Percentiles rank a stretch among this genome's conserved stretches.
phyloP scores from a whole-genome alignment of 2,329 filamentous ascomycete genomes.

The Pseudogymnoascus sp. region DNA sequence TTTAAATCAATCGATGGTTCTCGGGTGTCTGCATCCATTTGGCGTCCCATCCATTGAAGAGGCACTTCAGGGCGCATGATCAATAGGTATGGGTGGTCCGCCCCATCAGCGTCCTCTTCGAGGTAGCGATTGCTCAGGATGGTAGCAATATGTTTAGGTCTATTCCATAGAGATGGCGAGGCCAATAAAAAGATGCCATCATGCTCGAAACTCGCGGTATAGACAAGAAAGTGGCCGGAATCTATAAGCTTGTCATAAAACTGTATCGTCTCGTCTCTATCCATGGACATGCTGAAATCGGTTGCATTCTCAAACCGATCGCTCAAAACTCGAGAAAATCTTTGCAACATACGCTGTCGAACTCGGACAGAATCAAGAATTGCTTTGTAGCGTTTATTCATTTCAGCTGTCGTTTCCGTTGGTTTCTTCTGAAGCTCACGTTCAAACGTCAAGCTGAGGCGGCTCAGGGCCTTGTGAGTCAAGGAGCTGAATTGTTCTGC shows the following conservation, averaged over 20 bases:
- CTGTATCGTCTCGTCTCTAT: slow-evolving; percentile 55
- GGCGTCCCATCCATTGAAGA: slow-evolving; percentile 73
- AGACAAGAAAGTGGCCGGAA: slow-evolving; percentile 81
- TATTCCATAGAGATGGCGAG: slow-evolving; percentile 66
- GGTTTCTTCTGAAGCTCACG: slow-evolving; percentile 77
- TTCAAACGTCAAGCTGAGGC: slow-evolving; percentile 85
- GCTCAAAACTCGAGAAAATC: slow-evolving; percentile 83
- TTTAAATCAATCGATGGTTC: slow-evolving; percentile 80
- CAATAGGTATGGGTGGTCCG: slow-evolving; percentile 73
- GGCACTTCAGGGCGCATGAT: slow-evolving; percentile 74
- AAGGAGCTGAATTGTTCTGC: slow-evolving; percentile 94
- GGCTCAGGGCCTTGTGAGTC: slow-evolving; percentile 84
- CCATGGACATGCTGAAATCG: slow-evolving; percentile 80
- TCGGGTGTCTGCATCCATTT: slow-evolving; percentile 61
- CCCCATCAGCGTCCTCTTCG: slow-evolving; percentile 64
- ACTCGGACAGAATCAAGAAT: slow-evolving; percentile 93
- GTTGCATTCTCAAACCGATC: slow-evolving; percentile 95
- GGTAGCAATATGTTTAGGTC: slow-evolving; percentile 72
- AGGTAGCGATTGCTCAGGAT: slow-evolving; percentile 76
- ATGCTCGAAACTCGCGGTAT: slow-evolving; percentile 59
- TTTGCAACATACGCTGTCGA: slow-evolving; percentile 89
- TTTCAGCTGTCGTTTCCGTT: slow-evolving; percentile 75
- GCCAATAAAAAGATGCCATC: slow-evolving; percentile 78
- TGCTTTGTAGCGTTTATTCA: slow-evolving; percentile 96
- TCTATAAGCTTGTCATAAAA: slow-evolving; percentile 74